These are phyloP conservation scores for Gastrolobium villosum DNA, from an alignment of 306 rosid genomes.

Conservation along the genomic window DNA sequence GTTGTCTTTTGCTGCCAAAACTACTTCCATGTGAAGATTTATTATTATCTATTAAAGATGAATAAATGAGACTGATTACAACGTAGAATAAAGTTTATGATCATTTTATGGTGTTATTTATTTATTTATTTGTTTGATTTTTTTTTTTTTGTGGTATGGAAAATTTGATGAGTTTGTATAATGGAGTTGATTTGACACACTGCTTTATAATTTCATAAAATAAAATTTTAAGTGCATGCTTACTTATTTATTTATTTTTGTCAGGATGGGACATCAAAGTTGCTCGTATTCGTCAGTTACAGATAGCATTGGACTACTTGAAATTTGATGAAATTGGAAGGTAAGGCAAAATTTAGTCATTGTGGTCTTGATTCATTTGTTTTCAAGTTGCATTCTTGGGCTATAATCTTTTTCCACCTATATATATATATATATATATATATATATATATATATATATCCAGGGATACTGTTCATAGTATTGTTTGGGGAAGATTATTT, in stretches of 20 bases:
- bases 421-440: too few relatives aligned
- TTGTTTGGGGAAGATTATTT: neutral
- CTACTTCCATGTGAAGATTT: constrained; percentile 1
- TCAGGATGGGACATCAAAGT: constrained; percentile 93
- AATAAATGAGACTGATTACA: constrained; percentile 18
- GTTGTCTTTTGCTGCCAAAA: constrained; percentile 40
- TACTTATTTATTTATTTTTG: constrained; percentile 54
- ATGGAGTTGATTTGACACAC: constrained; percentile 30
- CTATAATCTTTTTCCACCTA: constrained; percentile 3
- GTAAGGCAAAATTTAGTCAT: constrained; percentile 58
- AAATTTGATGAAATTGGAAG: constrained; percentile 85
- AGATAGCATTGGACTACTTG: constrained; percentile 86
- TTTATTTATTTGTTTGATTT: constrained; percentile 22
- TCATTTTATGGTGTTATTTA: neutral
- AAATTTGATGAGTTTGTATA: constrained; percentile 30
- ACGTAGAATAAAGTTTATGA: neutral
- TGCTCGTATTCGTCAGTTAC: constrained; percentile 82
- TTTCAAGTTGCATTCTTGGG: constrained; percentile 18
- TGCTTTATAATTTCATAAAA: constrained; percentile 24
- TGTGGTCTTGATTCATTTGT: constrained; percentile 13
- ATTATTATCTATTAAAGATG: constrained; percentile 1
- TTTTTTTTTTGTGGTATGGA: too few relatives aligned
- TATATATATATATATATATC: neutral
- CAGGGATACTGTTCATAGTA: constrained; percentile 27
- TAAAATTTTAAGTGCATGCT: constrained; percentile 41